Evolutionary conservation across 352 stramenopile genomes (phyloP), one percentile per base, ranked within the genome.

Genomic region (Blastocystis hominis): DNA sequence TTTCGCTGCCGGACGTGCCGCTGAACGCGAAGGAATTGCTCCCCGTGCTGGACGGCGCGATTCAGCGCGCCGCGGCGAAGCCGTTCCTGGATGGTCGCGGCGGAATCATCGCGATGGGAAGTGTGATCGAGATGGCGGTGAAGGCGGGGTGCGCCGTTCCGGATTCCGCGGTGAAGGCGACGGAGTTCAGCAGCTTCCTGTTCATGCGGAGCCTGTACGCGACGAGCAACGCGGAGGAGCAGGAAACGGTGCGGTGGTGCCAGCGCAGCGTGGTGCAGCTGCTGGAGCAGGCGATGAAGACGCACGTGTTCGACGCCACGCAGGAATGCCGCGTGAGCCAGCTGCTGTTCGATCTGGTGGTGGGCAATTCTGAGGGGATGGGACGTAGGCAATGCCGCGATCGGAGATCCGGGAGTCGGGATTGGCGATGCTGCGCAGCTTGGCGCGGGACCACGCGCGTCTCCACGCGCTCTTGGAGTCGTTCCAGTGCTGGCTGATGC

Each of bases 1-100:
- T 56, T 6, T 34, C 20, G 5, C 34, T 77, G 15, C 9, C 66
- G 13, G 50, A 20, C 50, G 50, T 40, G 50, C 10, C 66, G 6
- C 20, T 77, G 4, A 4, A 40, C 13, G 50, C 50, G n/a, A 24
- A 24, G 15, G 72, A 44, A 5, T 2, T 47, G 38, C 72, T 84
- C 10, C 30, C 42, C 13, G 38, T 44, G 50, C 50, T 84, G 72
- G 50, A 50, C 7, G 24, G 68, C 10, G 72, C 54, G 40, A 34
- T 84, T 20, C 20, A 34, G 34, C n/a, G 47, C n/a, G 72, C 72
- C 53, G 17, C 68, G 6, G 72, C 72, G 15, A 63, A 64, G 30
- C 72, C 72, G 2, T 84, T 84, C 50, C 36, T 84, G 15, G 36
- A 34, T 53, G 72, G 72, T 42, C 54, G 72, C 36, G 72, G 68